Base-by-base conservation (phyloP, 2,329 filamentous ascomycete genomes). In the Emmonsiellopsis sp. region DNA sequence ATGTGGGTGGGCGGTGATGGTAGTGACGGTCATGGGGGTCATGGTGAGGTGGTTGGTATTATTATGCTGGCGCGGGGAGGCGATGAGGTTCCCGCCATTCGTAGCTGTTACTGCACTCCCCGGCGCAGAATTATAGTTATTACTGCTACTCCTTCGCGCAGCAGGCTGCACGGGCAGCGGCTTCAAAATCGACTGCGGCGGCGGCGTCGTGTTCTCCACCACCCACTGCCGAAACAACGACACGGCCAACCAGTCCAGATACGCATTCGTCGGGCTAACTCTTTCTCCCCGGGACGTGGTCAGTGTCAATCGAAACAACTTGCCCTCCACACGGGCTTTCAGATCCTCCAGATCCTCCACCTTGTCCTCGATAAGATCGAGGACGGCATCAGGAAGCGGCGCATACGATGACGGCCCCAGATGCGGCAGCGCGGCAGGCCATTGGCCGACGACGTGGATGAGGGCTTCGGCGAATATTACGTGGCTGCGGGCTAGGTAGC, bases 291-390 rank as follows among this genome's bases (percentile, higher is more conserved):
- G 78, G 9, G 83, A 81, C 16, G 87, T 95, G 3, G 83, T 87
- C 7, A 96, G 77, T 0, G 80, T 88, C 6, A 96, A 75, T 9
- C 90, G 81, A 71, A 94, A 94, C 10, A 97, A 80, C 52, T 86
- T 85, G 16, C 84, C 83, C 65, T 96, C 92, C 20, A 93, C 80
- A 31, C 86, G 84, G 37, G 83, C 80, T 57, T 95, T 88, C 7
- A 84, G 79, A 63, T 96, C 90, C 58, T 90, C 86, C 15, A 96
- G 77, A 68, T 96, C 91, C 61, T 95, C 89, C 5, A 93, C 89
- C 70, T 96, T 96, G 71, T 96, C 90, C 68, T 95, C 89, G 57
- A 96, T 94, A 37, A 96, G 73, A 61, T 96, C 90, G 8, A 96
- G 76, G 0, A 96, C 89, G 0, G 80, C 69, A 30, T 85, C 81